phyloP scores from a whole-genome alignment of 306 rosid genomes.

The Urtica urens region DNA sequence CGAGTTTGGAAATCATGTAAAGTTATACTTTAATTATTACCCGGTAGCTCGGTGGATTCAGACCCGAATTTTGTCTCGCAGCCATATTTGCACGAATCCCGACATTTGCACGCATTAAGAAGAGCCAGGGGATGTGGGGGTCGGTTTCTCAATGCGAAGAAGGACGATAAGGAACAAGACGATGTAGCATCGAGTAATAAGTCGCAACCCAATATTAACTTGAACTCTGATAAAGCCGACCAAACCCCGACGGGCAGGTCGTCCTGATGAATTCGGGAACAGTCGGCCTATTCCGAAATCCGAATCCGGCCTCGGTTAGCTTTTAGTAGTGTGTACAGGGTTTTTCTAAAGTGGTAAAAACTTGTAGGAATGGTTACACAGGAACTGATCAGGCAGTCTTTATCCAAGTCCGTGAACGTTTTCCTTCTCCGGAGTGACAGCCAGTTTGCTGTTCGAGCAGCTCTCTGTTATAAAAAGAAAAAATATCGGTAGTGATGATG shows the following conservation, averaged over 20 bases:
- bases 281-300: conserved; percentile 23
- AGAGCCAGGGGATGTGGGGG: conserved; percentile 94
- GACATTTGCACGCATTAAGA: conserved; percentile 77
- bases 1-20: conserved; percentile 2
- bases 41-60: too few species aligned
- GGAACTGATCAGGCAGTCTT: conserved; percentile 25
- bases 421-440: conserved; percentile 11
- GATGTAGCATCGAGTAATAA: conserved; percentile 39
- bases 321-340: conserved; percentile 48
- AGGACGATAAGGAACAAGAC: conserved; percentile 42
- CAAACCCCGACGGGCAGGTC: conserved; percentile 45
- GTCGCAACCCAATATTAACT: conserved; percentile 47
- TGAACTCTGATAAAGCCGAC: conserved; percentile 49
- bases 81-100: conserved; percentile 94
- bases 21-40: neutral
- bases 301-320: too few species aligned
- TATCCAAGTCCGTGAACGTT: neutral
- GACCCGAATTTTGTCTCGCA: conserved; percentile 29
- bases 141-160: conserved; percentile 76
- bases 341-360: conserved; percentile 36
- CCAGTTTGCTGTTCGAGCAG: neutral
- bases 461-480: neutral
- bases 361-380: conserved; percentile 44
- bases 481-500: too few species aligned
- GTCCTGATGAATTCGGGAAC: conserved; percentile 23